Percentiles rank a stretch among this genome's conserved stretches.
phyloP scores from a whole-genome alignment of 768 basidiomycete genomes.

The Tylopilus balloui region DNA sequence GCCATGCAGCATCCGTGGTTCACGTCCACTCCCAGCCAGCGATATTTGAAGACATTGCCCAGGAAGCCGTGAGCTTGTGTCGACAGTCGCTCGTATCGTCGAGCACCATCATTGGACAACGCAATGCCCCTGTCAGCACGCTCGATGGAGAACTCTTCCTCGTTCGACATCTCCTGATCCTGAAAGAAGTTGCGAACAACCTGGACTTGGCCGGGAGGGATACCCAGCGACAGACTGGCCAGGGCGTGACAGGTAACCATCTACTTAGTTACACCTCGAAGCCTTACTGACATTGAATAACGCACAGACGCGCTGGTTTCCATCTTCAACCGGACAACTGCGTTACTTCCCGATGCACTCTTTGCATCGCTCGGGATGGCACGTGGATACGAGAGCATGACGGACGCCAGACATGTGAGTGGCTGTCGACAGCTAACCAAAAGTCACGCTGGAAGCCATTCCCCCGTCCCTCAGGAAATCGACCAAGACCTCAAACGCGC shows the following conservation, averaged over 20 bases:
- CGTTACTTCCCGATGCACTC: slow-evolving; percentile 58
- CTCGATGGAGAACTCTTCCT: slow-evolving; percentile 84
- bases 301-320: slow-evolving; percentile 29
- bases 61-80: slow-evolving; percentile 84
- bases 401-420: slow-evolving; percentile 69
- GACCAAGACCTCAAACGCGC: slow-evolving; percentile 80
- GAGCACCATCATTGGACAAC: slow-evolving; percentile 56
- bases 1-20: neutral
- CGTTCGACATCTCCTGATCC: slow-evolving; percentile 80
- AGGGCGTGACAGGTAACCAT: slow-evolving; percentile 55
- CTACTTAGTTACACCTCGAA: neutral
- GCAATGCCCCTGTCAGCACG: slow-evolving; percentile 38
- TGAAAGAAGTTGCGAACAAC: slow-evolving; percentile 85
- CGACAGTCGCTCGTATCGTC: slow-evolving; percentile 75
- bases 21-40: slow-evolving; percentile 55
- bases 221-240: slow-evolving; percentile 38
- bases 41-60: slow-evolving; percentile 95
- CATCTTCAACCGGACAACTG: slow-evolving; percentile 31
- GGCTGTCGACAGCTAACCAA: neutral
- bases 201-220: slow-evolving; percentile 58
- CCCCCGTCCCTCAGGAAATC: slow-evolving; percentile 57
- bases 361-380: slow-evolving; percentile 69
- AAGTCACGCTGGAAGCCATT: neutral
- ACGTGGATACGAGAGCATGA: slow-evolving; percentile 54
- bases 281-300: slow-evolving; percentile 2